Evolutionary conservation across 192 early-diverging fungal genomes (phyloP).

Genomic region (Lunasporangiospora selenospora): DNA sequence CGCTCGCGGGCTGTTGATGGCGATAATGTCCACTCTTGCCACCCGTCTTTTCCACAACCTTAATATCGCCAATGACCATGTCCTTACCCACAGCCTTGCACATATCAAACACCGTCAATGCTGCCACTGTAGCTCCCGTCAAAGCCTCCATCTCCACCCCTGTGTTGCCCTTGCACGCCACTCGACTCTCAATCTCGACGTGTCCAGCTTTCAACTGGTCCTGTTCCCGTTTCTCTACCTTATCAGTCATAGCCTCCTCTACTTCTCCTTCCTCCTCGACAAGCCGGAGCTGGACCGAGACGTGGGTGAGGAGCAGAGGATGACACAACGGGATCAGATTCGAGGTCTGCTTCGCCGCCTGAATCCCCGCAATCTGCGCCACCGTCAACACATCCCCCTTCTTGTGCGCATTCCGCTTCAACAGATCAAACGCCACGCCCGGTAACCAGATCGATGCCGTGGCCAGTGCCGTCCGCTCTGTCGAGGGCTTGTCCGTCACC

Average conservation of each 20-base stretch:
- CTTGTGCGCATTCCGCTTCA: conserved; percentile 69
- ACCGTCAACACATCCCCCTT: conserved; percentile 93
- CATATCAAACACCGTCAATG: conserved; percentile 95
- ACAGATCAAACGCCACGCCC: conserved; percentile 67
- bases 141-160: conserved; percentile 93
- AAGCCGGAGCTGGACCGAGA: conserved; percentile 72
- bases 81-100: conserved; percentile 88
- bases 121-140: conserved; percentile 80
- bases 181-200: conserved; percentile 73
- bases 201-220: conserved; percentile 22
- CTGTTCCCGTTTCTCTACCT: background rate
- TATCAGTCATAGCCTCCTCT: background rate
- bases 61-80: conserved; percentile 80
- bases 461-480: conserved; percentile 78
- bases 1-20: conserved; percentile 19
- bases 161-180: conserved; percentile 82
- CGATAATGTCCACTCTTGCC: conserved; percentile 77
- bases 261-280: conserved; percentile 36
- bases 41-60: conserved; percentile 82
- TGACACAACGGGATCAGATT: conserved; percentile 91
- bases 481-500: conserved; percentile 72
- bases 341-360: conserved; percentile 87
- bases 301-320: conserved; percentile 71
- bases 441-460: conserved; percentile 72
- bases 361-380: conserved; percentile 89